Evolutionary conservation across 2,329 filamentous ascomycete species (phyloP).

Genomic region (Beauveria sp.): DNA sequence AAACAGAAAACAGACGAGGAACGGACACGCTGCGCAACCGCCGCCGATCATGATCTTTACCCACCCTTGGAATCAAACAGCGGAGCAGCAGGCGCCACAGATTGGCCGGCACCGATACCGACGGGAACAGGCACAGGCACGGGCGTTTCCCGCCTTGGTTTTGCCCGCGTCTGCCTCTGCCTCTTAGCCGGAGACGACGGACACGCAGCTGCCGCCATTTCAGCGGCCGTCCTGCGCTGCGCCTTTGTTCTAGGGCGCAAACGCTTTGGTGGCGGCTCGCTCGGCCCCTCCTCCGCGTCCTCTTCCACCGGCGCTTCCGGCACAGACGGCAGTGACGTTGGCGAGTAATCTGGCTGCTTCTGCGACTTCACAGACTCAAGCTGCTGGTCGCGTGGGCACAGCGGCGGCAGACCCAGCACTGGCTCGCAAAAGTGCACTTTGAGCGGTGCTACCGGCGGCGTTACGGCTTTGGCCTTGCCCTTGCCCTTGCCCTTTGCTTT

Average conservation of each 20-base stretch:
- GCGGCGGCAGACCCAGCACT: slow-evolving; percentile 3
- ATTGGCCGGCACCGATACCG: neutral
- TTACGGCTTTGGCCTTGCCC: neutral
- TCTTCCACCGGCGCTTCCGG: neutral
- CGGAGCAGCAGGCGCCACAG: neutral
- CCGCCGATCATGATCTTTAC: neutral
- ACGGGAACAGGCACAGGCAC: neutral
- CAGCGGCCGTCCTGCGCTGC: neutral
- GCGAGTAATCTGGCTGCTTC: neutral
- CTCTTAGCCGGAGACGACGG: neutral
- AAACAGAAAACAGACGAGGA: neutral
- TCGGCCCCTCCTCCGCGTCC: neutral
- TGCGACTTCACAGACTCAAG: neutral
- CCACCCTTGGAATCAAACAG: neutral
- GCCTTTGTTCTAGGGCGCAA: neutral
- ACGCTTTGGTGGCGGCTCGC: neutral
- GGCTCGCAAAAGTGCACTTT: slow-evolving; percentile 4
- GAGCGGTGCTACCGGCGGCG: neutral
- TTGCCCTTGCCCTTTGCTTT: neutral
- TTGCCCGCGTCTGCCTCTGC: neutral
- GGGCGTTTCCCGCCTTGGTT: neutral
- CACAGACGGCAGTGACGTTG: neutral
- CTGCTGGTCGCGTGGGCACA: slow-evolving; percentile 6
- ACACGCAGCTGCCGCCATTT: neutral
- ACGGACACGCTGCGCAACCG: neutral